A percentile compares a stretch with the other conserved stretches of the same genome.
phyloP scores from a whole-genome alignment of 441 rosid species.

The Lepidium campestre region DNA sequence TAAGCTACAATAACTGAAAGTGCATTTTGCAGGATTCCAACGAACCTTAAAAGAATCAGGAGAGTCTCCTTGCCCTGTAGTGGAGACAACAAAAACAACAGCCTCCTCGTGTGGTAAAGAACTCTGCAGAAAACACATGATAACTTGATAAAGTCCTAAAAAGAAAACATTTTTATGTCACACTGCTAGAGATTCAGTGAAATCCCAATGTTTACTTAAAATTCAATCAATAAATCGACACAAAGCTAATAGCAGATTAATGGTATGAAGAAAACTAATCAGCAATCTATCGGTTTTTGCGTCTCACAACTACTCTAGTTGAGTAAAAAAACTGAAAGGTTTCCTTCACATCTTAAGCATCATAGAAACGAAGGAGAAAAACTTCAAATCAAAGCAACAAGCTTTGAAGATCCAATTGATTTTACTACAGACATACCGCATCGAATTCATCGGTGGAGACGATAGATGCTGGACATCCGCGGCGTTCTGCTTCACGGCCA shows the following conservation, averaged over 20 bases:
- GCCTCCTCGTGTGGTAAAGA: slow-evolving; percentile 50
- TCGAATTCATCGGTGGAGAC: slow-evolving; percentile 59
- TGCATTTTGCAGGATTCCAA: not conserved
- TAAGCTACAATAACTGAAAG: not conserved
- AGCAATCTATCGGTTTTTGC: not conserved
- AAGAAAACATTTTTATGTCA: not conserved
- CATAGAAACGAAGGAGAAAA: not conserved
- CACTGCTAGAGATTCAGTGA: not conserved
- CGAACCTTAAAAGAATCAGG: slow-evolving; percentile 83
- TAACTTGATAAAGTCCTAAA: not conserved
- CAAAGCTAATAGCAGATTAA: not conserved
- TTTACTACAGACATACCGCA: slow-evolving; percentile 32
- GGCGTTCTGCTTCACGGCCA: slow-evolving; percentile 68
- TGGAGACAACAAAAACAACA: slow-evolving; percentile 78
- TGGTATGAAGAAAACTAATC: not conserved
- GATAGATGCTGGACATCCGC: slow-evolving; percentile 51
- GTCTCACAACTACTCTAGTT: too few relatives aligned
- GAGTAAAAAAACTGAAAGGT: not conserved
- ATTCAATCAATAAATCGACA: not conserved
- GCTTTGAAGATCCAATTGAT: not conserved
- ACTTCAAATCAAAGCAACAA: not conserved
- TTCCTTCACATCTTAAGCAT: not conserved
- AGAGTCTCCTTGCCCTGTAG: slow-evolving; percentile 92
- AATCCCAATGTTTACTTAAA: not conserved
- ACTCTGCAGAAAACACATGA: slow-evolving; percentile 36